Evolutionary conservation across 164 flowering plant species (phyloP).

Genomic region (Stephania cephalantha): DNA sequence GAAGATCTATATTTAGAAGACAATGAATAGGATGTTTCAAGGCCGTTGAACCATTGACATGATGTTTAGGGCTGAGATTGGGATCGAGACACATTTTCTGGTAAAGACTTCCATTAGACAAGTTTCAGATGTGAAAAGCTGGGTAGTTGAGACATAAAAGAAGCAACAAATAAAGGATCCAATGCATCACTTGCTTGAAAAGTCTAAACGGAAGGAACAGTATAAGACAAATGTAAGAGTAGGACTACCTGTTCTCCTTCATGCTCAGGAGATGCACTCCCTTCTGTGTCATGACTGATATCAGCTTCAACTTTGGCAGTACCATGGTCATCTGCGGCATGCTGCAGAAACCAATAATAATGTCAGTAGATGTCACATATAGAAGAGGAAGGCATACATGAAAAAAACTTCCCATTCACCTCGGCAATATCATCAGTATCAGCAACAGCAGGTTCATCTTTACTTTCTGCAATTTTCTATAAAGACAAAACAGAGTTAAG

Average conservation of each 20-base stretch:
- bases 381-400: neutral
- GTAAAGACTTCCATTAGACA: neutral
- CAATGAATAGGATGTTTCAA: too few relatives aligned
- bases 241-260: slow-evolving; percentile 19
- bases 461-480: slow-evolving; percentile 32
- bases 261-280: slow-evolving; percentile 21
- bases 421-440: slow-evolving; percentile 20
- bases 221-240: neutral
- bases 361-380: neutral
- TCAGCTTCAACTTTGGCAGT: slow-evolving; percentile 26
- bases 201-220: neutral
- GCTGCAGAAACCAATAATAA: slow-evolving; percentile 14
- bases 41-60: too few relatives aligned
- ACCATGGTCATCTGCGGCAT: slow-evolving; percentile 24
- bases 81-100: too few relatives aligned
- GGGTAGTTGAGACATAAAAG: neutral
- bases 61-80: too few relatives aligned
- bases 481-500: slow-evolving; percentile 9
- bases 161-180: neutral
- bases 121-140: neutral
- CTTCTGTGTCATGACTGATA: slow-evolving; percentile 27
- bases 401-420: neutral
- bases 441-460: slow-evolving; percentile 23
- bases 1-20: too few relatives aligned
- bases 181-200: neutral